Evolutionary conservation across 257 asterid genomes (phyloP), one percentile per base, ranked within the genome.

Genomic region (Marsdenia floribunda): DNA sequence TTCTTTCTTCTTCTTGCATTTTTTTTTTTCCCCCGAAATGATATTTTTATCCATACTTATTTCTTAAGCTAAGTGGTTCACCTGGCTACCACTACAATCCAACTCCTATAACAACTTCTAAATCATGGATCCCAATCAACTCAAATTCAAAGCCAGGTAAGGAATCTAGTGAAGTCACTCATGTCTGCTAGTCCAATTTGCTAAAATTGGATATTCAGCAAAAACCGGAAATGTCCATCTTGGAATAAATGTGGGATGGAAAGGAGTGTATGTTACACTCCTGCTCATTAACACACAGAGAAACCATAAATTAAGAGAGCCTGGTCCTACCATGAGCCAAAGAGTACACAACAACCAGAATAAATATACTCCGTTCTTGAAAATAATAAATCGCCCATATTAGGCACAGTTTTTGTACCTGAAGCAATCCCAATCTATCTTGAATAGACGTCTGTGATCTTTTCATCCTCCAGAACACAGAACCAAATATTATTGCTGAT

Each of bases 391-490:
- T 73, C 76, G 21, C 69, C 21, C 42, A 50, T 65, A 59, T 68
- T 13, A 72, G 60, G 47, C 18, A 68, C 73, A 71, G 58, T 35
- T 16, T 50, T 68, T 70, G 68, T 49, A 93, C 98, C 97, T 94
- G 99, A 86, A 94, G 98, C 86, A 92, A 82, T 78, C 99, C 99
- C 93, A 89, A 80, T 82, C 99, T 87, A 81, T 94, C 99, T 85
- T 90, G 99, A 83, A 92, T 92, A 52, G 98, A 89, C 44, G 98
- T 88, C 83, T 94, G 99, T 38, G 97, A 92, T 80, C 83, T 86
- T 76, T 96, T 97, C 93, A 92, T 94, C 82, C 98, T 90, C 99
- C 99, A 94, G 86, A 94, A 94, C 75, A 94, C 95, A 61, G 98
- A 94, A 76, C 99, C 99, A 85, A 94, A 92, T 86, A 94, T 92